Evolutionary conservation across 768 basidiomycete genomes (phyloP).

Genomic region (Collybia mongolica): DNA sequence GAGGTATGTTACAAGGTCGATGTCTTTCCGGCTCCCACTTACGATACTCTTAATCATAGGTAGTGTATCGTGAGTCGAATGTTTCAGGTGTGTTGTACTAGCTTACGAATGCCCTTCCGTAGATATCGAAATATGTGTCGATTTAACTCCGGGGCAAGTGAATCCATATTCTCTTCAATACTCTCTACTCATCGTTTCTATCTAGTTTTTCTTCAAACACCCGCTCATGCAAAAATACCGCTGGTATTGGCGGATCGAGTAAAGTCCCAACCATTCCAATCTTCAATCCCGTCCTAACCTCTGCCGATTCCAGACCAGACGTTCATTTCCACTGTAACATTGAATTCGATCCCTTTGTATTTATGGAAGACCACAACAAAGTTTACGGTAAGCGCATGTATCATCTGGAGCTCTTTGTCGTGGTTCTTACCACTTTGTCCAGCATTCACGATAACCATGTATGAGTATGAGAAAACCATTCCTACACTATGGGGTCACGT

Average conservation of each 20-base stretch:
- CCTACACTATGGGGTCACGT: slow-evolving; percentile 74
- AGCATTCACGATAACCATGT: slow-evolving; percentile 76
- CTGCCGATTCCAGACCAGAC: slow-evolving; percentile 46
- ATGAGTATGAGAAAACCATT: slow-evolving; percentile 78
- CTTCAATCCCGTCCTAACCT: slow-evolving; percentile 16
- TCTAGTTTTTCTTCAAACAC: slow-evolving; percentile 74
- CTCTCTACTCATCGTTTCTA: neutral
- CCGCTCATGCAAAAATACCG: slow-evolving; percentile 63
- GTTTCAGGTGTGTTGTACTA: too few relatives aligned
- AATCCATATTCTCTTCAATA: neutral
- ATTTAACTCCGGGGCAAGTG: slow-evolving; percentile 63
- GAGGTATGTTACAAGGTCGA: slow-evolving; percentile 25
- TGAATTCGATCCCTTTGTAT: slow-evolving; percentile 65
- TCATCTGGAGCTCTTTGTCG: neutral
- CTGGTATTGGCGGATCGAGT: slow-evolving; percentile 70
- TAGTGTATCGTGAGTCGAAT: slow-evolving; percentile 26
- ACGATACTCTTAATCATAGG: slow-evolving; percentile 6
- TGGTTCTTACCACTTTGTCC: neutral
- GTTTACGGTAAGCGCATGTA: slow-evolving; percentile 51
- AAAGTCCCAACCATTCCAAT: slow-evolving; percentile 15
- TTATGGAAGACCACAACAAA: slow-evolving; percentile 71
- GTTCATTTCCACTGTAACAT: slow-evolving; percentile 78
- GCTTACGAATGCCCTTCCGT: slow-evolving; percentile 17
- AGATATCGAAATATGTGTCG: slow-evolving; percentile 80
- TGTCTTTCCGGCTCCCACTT: slow-evolving; percentile 5